Evolutionary conservation across 1,139 yeast genomes (phyloP), one percentile per base, ranked within the genome.

Genomic region (Saccharomyces pastorianus): DNA sequence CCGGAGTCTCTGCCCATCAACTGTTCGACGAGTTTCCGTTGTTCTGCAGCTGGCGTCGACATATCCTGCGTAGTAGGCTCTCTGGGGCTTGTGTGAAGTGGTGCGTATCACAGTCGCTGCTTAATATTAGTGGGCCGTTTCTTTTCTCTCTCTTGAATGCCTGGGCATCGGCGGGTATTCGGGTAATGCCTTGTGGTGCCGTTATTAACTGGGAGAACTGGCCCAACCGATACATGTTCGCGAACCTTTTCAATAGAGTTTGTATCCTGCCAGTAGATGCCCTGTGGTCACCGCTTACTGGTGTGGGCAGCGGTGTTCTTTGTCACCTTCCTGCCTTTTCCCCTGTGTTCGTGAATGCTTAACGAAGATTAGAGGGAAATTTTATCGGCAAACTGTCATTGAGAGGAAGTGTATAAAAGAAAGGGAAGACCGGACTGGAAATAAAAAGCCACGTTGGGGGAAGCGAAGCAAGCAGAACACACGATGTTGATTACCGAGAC

Each of bases 21-120:
- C 75, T 86, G 91, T 68, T 87, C 95, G 46, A 90, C 73, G 57
- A 82, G 79, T 71, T 81, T 80, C 55, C 95, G 72, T 69, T 90
- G 96, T 64, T 86, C 93, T 54, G 81, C 83, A 0, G 90, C 85
- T 1, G 84, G 61, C 13, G 65, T 38, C 6, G 44, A 38, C 44
- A 38, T 38, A 17, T 31, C 11, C n/a, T 20, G 23, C 13, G 23
- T 20, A 4, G 23, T 20, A 20, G 4, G 23, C 23, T 20, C 23
- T 20, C 4, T 4, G 3, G 23, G 23, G 23, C 4, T 20, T 20
- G 23, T 20, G 23, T 20, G 23, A 4, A 20, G 23, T 20, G 23
- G 23, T 20, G 23, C 3, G 23, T 20, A 20, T 20, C 3, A 20
- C 23, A 20, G 4, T 20, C 23, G 3, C 23, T 20, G 23, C 23